Percentiles rank a stretch among this genome's conserved stretches.
These are phyloP conservation scores for Proliferodiscus dingleyae DNA, from an alignment of 2,329 filamentous ascomycete genomes.

Conservation along the genomic window DNA sequence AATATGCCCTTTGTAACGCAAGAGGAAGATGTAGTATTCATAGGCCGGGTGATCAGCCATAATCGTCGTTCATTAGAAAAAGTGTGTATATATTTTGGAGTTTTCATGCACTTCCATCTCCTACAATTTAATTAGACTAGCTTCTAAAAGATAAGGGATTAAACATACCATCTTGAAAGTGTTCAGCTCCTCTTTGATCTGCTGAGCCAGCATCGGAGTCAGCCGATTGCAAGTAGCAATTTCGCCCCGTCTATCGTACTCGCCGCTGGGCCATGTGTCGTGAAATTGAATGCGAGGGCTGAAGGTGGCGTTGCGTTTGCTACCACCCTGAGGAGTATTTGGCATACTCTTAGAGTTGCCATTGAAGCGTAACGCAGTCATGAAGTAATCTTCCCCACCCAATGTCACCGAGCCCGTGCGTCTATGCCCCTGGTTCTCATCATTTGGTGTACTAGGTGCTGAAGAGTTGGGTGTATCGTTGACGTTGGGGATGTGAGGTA, in stretches of 20 bases:
- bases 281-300: slow-evolving; percentile 92
- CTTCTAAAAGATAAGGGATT: slow-evolving; percentile 10
- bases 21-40: slow-evolving; percentile 21
- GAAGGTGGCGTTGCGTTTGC: slow-evolving; percentile 65
- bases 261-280: slow-evolving; percentile 91
- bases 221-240: slow-evolving; percentile 97
- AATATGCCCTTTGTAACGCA: slow-evolving; percentile 21
- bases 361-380: slow-evolving; percentile 67
- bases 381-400: slow-evolving; percentile 81
- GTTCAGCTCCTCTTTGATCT: slow-evolving; percentile 99
- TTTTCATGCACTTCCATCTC: slow-evolving; percentile 99
- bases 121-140: slow-evolving; percentile 49
- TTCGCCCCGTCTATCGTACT: slow-evolving; percentile 94
- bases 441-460: slow-evolving; percentile 80
- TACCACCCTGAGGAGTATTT: slow-evolving; percentile 63
- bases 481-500: slow-evolving; percentile 57
- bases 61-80: slow-evolving; percentile 69
- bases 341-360: slow-evolving; percentile 77
- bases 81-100: slow-evolving; percentile 99
- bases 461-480: slow-evolving; percentile 80
- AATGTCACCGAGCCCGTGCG: slow-evolving; percentile 67
- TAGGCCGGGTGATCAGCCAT: slow-evolving; percentile 22
- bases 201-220: slow-evolving; percentile 93
- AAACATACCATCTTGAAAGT: slow-evolving; percentile 93
- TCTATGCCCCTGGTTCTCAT: slow-evolving; percentile 65